A percentile compares a stretch with the other conserved stretches of the same genome.
Conservation (phyloP, 164 flowering plant species). For the Santalum album region DNA sequence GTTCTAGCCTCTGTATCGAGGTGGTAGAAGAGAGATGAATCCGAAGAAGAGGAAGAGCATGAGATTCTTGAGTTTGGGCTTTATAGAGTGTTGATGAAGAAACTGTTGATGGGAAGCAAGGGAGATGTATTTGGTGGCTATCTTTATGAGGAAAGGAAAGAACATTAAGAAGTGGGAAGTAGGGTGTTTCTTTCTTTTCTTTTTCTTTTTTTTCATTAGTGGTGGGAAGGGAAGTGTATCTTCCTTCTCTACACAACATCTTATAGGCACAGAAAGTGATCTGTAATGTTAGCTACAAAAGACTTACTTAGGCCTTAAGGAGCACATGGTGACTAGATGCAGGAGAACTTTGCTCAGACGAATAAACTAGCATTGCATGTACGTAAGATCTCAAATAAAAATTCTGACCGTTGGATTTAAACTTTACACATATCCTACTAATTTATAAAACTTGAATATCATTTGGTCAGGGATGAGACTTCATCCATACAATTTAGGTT, state of each 20-base stretch:
- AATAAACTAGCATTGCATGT: no score
- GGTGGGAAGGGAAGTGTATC: conserved; percentile 5
- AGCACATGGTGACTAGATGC: conserved; percentile 3
- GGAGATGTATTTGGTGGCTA: no score
- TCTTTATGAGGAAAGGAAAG: conserved; percentile 18
- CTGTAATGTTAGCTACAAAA: neutral
- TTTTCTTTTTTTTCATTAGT: no score
- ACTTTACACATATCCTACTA: no score
- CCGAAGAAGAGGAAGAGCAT: conserved; percentile 18
- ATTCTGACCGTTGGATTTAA: no score
- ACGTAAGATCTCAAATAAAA: no score
- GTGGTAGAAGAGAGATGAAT: conserved; percentile 20
- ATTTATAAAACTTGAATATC: no score
- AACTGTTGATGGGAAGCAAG: neutral
- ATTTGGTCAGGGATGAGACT: no score
- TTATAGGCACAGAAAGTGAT: conserved; percentile 6
- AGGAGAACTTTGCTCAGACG: no score
- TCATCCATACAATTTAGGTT: no score
- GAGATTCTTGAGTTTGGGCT: conserved; percentile 14
- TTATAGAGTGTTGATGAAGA: conserved; percentile 1
- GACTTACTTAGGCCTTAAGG: conserved; percentile 32
- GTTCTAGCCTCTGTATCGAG: conserved; percentile 26
- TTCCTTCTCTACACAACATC: conserved; percentile 13
- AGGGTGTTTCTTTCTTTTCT: conserved; percentile 26
- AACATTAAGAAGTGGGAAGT: conserved; percentile 26